Evolutionary conservation across 805 yeast genomes (phyloP).

Genomic region (Lachancea quebecensis): DNA sequence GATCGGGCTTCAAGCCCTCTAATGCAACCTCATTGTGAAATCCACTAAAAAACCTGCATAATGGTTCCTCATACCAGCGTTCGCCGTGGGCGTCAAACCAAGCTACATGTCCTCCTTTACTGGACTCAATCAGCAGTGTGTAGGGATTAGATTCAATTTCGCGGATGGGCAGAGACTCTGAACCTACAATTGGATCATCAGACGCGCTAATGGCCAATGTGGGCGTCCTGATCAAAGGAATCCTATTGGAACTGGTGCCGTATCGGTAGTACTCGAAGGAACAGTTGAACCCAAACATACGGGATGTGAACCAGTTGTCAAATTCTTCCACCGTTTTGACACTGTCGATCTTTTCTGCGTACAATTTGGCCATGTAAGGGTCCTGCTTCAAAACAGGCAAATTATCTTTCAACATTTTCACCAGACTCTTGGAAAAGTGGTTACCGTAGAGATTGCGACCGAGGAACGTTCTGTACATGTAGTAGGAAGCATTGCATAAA

Average conservation of each 20-base stretch:
- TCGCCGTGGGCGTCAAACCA: conserved; percentile 56
- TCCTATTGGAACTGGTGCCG: conserved; percentile 50
- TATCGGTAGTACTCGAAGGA: conserved; percentile 59
- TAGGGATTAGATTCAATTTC: conserved; percentile 54
- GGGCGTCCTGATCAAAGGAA: conserved; percentile 54
- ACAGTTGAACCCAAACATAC: conserved; percentile 56
- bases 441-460: conserved; percentile 45
- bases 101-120: conserved; percentile 78
- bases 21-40: conserved; percentile 29
- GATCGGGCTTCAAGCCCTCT: conserved; percentile 15
- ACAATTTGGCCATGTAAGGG: conserved; percentile 12
- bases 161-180: conserved; percentile 41
- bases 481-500: conserved; percentile 41
- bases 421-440: conserved; percentile 43
- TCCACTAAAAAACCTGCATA: conserved; percentile 37
- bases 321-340: conserved; percentile 43
- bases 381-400: conserved; percentile 31
- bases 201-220: conserved; percentile 52
- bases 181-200: conserved; percentile 67
- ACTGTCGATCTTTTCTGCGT: conserved; percentile 20
- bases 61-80: conserved; percentile 59
- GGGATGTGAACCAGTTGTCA: conserved; percentile 60
- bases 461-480: conserved; percentile 36
- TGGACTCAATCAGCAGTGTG: conserved; percentile 49
- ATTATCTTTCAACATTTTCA: conserved; percentile 39